Evolutionary conservation across 495 filamentous ascomycete species (phyloP).

Genomic region (Daldinia grandis): DNA sequence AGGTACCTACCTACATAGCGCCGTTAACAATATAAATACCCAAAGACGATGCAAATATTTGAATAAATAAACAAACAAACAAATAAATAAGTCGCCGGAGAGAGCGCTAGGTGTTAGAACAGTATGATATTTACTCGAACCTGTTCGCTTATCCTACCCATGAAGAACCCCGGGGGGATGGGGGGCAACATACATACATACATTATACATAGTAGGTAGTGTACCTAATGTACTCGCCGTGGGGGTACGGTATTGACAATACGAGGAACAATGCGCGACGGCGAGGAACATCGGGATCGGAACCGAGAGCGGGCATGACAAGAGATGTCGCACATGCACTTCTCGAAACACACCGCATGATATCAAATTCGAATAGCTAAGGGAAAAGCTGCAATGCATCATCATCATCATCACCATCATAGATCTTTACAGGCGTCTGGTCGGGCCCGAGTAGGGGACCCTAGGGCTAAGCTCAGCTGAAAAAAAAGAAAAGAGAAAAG

Average conservation of each 20-base stretch:
- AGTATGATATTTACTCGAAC: not conserved
- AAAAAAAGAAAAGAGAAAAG: too few species aligned
- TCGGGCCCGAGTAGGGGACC: not conserved
- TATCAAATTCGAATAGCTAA: conserved; percentile 5
- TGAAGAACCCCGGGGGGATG: not conserved
- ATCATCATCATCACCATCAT: conserved; percentile 21
- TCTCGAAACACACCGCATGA: conserved; percentile 34
- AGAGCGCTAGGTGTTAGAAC: not conserved
- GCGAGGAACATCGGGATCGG: not conserved
- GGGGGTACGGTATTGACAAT: not conserved
- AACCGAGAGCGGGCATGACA: conserved; percentile 5
- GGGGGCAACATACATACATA: not conserved
- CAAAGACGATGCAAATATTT: not conserved
- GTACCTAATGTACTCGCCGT: not conserved
- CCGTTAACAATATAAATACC: not conserved
- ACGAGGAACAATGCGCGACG: conserved; percentile 7
- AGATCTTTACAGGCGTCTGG: conserved; percentile 6
- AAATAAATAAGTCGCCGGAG: not conserved
- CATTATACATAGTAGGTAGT: too few species aligned
- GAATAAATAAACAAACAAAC: too few species aligned
- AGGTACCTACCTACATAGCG: too few species aligned
- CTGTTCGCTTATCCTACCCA: not conserved
- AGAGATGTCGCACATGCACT: not conserved
- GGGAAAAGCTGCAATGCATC: conserved; percentile 11
- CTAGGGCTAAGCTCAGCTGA: conserved; percentile 14